Percentiles rank a stretch among this genome's conserved stretches.
These are phyloP conservation scores for Alternaria arbusti DNA, from an alignment of 2,329 filamentous ascomycete species.

Conservation along the genomic window DNA sequence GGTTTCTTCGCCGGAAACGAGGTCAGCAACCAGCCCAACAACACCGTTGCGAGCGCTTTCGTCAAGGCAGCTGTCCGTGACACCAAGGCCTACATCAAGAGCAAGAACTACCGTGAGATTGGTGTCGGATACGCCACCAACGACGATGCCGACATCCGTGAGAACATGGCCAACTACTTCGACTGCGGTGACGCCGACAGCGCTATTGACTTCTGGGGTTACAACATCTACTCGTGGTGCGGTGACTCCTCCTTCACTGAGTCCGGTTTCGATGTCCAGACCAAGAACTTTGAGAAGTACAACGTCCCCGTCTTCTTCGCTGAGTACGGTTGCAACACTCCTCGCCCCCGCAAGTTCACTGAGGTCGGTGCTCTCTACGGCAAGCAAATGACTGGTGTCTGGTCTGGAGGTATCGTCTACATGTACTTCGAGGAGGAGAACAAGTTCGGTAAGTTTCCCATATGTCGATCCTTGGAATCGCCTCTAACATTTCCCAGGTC, in stretches of 20 bases:
- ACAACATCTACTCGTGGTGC: conserved; percentile 99
- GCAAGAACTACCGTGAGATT: conserved; percentile 75
- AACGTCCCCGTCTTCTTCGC: conserved; percentile 97
- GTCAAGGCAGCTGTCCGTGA: conserved; percentile 98
- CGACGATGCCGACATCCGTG: conserved; percentile 84
- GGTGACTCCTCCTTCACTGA: conserved; percentile 76
- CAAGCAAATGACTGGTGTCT: conserved; percentile 79
- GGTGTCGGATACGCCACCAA: conserved; percentile 96
- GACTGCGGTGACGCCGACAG: conserved; percentile 74
- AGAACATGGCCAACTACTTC: conserved; percentile 87
- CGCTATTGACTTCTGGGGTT: conserved; percentile 96
- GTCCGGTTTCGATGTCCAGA: conserved; percentile 83
- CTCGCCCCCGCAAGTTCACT: conserved; percentile 76
- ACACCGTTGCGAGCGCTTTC: conserved; percentile 88
- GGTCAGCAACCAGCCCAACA: conserved; percentile 86
- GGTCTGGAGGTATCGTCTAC: conserved; percentile 97
- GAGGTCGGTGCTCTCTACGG: conserved; percentile 86
- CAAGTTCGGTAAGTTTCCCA: conserved; percentile 72
- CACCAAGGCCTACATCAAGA: conserved; percentile 90
- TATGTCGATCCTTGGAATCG: neutral
- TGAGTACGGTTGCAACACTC: conserved; percentile 93
- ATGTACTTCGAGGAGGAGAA: conserved; percentile 96
- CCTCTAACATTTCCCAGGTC: conserved; percentile 54
- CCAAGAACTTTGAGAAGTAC: conserved; percentile 85
- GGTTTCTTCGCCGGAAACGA: conserved; percentile 99